Conservation (phyloP, 139 green algal species). For the Coelastrella sp. region DNA sequence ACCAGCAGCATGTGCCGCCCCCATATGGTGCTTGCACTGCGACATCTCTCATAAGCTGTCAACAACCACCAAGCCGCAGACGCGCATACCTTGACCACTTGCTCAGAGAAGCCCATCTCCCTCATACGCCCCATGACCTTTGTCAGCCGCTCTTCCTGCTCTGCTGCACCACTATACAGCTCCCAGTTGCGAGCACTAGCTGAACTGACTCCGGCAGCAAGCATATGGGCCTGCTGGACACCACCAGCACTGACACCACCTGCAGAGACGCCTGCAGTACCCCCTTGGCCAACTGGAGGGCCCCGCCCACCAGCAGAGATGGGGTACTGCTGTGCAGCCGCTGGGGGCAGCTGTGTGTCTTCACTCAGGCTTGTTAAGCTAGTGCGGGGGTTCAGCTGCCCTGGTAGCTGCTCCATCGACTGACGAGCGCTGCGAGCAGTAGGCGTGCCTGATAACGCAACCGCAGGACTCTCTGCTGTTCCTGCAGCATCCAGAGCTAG, state of each 20-base stretch:
- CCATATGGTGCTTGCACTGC: no score
- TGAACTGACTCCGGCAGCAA: not conserved
- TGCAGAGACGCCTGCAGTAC: not conserved
- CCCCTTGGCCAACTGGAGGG: not conserved
- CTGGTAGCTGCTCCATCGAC: not conserved
- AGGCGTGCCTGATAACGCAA: not conserved
- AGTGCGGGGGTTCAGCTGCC: not conserved
- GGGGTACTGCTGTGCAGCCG: not conserved
- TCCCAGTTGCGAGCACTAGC: slow-evolving; percentile 65
- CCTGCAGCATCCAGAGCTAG: not conserved
- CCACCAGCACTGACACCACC: not conserved
- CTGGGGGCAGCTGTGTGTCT: not conserved
- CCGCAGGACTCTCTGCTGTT: not conserved
- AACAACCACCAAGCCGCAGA: not conserved
- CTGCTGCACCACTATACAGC: slow-evolving; percentile 49
- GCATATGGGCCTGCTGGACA: not conserved
- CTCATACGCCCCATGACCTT: slow-evolving; percentile 55
- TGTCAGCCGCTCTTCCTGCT: slow-evolving; percentile 52
- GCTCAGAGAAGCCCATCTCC: slow-evolving; percentile 56
- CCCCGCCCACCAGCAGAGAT: not conserved
- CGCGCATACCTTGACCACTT: slow-evolving; percentile 64
- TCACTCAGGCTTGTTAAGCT: not conserved
- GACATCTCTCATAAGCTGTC: not conserved
- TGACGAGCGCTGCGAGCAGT: not conserved
- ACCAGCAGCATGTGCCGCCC: no score